These are phyloP conservation scores for carrot (Daucus carota) DNA, from an alignment of 129 eudicot genomes.

Conservation along the genomic window DNA sequence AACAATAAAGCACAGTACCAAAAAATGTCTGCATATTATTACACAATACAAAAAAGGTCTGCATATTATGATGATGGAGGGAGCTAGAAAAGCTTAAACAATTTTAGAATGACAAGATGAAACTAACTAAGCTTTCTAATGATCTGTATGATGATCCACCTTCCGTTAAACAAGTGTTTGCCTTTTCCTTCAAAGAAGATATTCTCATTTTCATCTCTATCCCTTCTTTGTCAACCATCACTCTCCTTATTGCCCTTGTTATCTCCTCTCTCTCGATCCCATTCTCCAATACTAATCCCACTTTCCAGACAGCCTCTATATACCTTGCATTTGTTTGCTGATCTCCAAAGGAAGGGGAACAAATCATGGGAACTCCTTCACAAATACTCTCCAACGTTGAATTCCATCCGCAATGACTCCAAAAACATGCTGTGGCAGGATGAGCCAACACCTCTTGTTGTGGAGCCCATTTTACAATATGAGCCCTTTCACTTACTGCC, in stretches of 20 bases:
- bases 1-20: neutral
- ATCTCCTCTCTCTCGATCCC: neutral
- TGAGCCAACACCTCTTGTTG: neutral
- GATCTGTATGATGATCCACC: neutral
- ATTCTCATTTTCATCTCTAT: neutral
- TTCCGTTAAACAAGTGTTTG: neutral
- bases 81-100: neutral
- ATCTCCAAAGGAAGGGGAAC: neutral
- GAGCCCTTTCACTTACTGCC: neutral
- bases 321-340: neutral
- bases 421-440: conserved; percentile 1
- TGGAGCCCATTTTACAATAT: neutral
- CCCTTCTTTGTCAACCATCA: neutral
- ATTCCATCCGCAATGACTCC: conserved; percentile 2
- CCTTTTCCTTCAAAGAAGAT: neutral
- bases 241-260: neutral
- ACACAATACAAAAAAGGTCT: no score
- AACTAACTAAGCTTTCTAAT: neutral
- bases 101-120: neutral
- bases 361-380: neutral
- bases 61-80: neutral
- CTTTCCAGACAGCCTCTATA: neutral
- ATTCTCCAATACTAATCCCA: neutral
- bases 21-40: no score
- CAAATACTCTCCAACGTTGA: neutral